These are phyloP conservation scores for Aspergillus brasiliensis DNA, from an alignment of 2,329 filamentous ascomycete genomes.

Conservation along the genomic window DNA sequence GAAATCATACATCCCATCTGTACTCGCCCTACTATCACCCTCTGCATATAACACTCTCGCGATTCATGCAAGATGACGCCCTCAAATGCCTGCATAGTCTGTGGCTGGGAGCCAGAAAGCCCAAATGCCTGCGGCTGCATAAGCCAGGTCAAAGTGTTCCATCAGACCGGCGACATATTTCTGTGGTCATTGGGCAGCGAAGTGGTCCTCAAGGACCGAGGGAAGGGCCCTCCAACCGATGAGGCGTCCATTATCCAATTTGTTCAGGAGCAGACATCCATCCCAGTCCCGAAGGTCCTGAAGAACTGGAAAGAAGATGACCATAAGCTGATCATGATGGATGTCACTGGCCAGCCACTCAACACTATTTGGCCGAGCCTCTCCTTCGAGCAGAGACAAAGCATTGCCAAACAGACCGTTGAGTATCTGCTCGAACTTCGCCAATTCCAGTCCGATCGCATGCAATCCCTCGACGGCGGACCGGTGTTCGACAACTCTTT, in stretches of 20 bases:
- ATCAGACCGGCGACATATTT: constrained; percentile 26
- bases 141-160: constrained; percentile 19
- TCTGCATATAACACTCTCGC: too few relatives aligned
- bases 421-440: constrained; percentile 25
- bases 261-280: constrained; percentile 23
- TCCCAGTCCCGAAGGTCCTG: constrained; percentile 22
- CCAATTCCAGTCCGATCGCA: constrained; percentile 12
- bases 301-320: constrained; percentile 21
- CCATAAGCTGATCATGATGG: constrained; percentile 16
- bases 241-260: constrained; percentile 23
- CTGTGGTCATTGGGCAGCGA: constrained; percentile 35
- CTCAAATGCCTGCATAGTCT: background rate
- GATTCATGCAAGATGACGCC: too few relatives aligned
- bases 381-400: constrained; percentile 20
- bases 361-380: constrained; percentile 21
- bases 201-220: constrained; percentile 32
- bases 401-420: constrained; percentile 25
- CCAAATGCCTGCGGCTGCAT: constrained; percentile 5
- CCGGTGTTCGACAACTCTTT: constrained; percentile 13
- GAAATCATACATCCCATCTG: too few relatives aligned
- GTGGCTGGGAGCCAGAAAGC: constrained; percentile 9
- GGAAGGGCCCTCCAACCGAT: constrained; percentile 10
- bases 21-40: too few relatives aligned
- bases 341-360: constrained; percentile 20
- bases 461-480: constrained; percentile 12